Base-by-base conservation (phyloP, 208 protist species). In the Acanthamoeba culbertsoni region DNA sequence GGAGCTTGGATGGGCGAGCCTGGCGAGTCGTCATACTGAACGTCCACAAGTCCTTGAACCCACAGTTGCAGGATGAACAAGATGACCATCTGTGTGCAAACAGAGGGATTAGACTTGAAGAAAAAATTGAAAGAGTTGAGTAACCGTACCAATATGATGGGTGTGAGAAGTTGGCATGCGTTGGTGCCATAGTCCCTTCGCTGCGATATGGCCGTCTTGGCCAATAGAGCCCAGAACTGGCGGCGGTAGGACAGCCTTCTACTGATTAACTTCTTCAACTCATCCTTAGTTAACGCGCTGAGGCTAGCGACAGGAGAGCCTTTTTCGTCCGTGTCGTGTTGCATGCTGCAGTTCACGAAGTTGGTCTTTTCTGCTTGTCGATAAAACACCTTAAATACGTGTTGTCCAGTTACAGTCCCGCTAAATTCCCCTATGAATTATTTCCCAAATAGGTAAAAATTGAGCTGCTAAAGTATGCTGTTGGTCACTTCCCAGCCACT, bases 121-220 rank as follows among this genome's bases (percentile, higher is more conserved):
- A 33, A 86, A 59, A 26, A 59, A 57, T 33, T 42, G 0, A 62
- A 40, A 35, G 57, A 0, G 40, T n/a, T 57, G 10, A 20, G n/a
- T n/a, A 26, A 14, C 0, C 77, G 16, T 43, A 90, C 82, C 6
- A 90, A 40, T 1, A 90, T 33, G 45, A 92, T 31, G 46, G 88
- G 88, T 0, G 88, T 92, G 20, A 92, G 20, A 23, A 46, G 26
- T 40, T 92, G 88, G 42, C 88, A 92, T 2, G 23, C 4, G 59
- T 92, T 92, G 65, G 59, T 79, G 42, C 28, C 42, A 35, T 77
- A 92, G 65, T 79, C 55, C 20, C 88, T 5, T 28, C 28, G 18
- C 88, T 92, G 88, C 14, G 63, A 18, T 35, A 62, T 92, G 55
- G 88, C 88, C 35, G n/a, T 92, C 45, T 92, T 92, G 55, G 43